Evolutionary conservation across 2,329 filamentous ascomycete species (phyloP).

Genomic region (Venturia asperata): DNA sequence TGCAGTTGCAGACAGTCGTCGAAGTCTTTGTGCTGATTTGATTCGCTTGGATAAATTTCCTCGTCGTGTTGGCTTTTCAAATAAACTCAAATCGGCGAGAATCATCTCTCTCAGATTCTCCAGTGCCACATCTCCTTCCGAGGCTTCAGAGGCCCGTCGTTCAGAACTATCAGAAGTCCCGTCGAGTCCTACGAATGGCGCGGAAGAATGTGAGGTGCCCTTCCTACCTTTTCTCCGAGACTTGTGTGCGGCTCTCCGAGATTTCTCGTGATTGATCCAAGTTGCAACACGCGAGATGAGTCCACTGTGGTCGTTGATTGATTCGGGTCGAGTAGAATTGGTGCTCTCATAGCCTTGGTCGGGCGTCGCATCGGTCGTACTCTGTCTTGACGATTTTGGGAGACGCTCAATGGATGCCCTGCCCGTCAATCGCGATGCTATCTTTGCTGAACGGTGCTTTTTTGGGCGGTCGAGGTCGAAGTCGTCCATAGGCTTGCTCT

Average conservation of each 20-base stretch:
- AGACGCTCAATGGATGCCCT: conserved; percentile 31
- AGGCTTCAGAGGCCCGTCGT: conserved; percentile 38
- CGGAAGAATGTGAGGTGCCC: conserved; percentile 7
- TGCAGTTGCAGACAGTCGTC: conserved; percentile 43
- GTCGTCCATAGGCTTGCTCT: conserved; percentile 38
- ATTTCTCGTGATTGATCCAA: conserved; percentile 77
- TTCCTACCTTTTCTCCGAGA: conserved; percentile 35
- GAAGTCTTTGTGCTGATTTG: conserved; percentile 33
- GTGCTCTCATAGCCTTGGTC: conserved; percentile 15
- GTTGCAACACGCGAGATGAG: conserved; percentile 12
- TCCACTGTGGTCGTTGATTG: conserved; percentile 9
- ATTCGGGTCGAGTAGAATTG: conserved; percentile 13
- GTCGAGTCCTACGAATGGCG: conserved; percentile 16
- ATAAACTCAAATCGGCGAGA: conserved; percentile 36
- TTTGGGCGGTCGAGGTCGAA: conserved; percentile 36
- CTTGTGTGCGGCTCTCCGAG: conserved; percentile 54
- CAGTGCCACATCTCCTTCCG: conserved; percentile 64
- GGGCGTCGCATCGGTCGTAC: neutral
- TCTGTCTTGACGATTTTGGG: neutral
- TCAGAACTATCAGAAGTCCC: conserved; percentile 14
- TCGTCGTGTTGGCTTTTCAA: conserved; percentile 30
- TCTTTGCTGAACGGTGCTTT: conserved; percentile 32
- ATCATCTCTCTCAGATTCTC: conserved; percentile 83
- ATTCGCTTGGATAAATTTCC: conserved; percentile 28
- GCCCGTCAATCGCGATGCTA: conserved; percentile 38